Evolutionary conservation across 2,329 filamentous ascomycete species (phyloP), one percentile per base, ranked within the genome.

Genomic region (Exophiala viscosa): DNA sequence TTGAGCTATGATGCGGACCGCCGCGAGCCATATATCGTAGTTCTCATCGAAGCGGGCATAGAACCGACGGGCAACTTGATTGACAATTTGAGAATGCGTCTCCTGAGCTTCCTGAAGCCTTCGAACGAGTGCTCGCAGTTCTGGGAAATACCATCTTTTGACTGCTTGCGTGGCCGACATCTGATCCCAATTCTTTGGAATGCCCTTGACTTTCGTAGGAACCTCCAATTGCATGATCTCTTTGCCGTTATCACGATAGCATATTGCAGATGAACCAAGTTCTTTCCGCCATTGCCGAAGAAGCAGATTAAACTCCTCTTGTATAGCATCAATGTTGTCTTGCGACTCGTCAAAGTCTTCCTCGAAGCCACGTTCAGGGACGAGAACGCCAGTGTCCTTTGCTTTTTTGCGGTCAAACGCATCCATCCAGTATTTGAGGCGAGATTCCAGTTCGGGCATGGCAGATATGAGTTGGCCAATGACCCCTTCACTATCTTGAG

Each of bases 161-260:
- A 95, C 88, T 51, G 86, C 84, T 58, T 87, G 83, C 0, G 93
- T 97, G 0, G 91, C 87, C 3, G 93, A 97, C 90, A 97, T 96
- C 66, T 97, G 92, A 58, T 90, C 85, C 91, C 93, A 99, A 63
- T 76, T 82, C 60, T 87, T 87, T 0, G 93, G 93, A 2, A 99
- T 73, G 52, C 72, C 84, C 69, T 95, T 96, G 1, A 75, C 74
- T 69, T 93, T 95, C 64, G 81, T 75, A 0, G 93, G 92, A 0
- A 89, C 86, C 68, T 99, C 93, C 9, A 99, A 78, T 70, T 99
- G 92, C 71, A 95, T 97, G 47, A 99, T 89, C 66, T 99, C 93
- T 68, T 99, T 99, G 56, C 93, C 93, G 6, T 95, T 87, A 66
- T 97, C 89, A 23, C 84, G 84, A 63, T 85, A 93, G 65, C 84